Evolutionary conservation across 345 rosid species (phyloP).

Genomic region (Brassica rapa): DNA sequence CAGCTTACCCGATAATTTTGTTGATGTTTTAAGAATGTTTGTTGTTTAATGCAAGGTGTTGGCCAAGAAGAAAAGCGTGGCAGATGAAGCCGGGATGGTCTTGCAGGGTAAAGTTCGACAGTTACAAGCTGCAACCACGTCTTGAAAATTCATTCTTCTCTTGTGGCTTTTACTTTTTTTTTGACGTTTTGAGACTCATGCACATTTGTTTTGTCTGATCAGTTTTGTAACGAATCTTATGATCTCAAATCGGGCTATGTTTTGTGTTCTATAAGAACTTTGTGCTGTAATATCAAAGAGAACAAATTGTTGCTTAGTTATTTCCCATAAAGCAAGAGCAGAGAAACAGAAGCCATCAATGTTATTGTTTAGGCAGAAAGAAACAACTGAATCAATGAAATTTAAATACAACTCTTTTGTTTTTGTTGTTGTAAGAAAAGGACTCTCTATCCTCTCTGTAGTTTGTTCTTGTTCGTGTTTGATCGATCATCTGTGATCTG

Average conservation of each 20-base stretch:
- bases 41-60: conserved; percentile 62
- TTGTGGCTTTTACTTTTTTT: neutral
- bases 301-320: neutral
- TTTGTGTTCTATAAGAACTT: neutral
- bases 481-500: conserved; percentile 72
- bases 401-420: neutral
- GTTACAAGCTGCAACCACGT: conserved; percentile 46
- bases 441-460: neutral
- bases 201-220: neutral
- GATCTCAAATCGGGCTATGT: conserved; percentile 3
- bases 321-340: conserved; percentile 19
- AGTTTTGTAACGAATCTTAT: neutral
- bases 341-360: neutral
- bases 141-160: conserved; percentile 9
- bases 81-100: conserved; percentile 79
- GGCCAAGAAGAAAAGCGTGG: conserved; percentile 77
- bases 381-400: conserved; percentile 29
- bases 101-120: conserved; percentile 77
- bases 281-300: neutral
- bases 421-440: neutral
- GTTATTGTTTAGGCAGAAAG: neutral
- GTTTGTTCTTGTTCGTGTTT: conserved; percentile 3
- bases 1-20: neutral
- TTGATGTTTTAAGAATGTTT: conserved; percentile 14
- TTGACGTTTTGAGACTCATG: neutral